Percentiles rank a stretch among this genome's conserved stretches.
Evolutionary conservation across 257 asterid genomes (phyloP).

Genomic region (Jacaranda copaia): DNA sequence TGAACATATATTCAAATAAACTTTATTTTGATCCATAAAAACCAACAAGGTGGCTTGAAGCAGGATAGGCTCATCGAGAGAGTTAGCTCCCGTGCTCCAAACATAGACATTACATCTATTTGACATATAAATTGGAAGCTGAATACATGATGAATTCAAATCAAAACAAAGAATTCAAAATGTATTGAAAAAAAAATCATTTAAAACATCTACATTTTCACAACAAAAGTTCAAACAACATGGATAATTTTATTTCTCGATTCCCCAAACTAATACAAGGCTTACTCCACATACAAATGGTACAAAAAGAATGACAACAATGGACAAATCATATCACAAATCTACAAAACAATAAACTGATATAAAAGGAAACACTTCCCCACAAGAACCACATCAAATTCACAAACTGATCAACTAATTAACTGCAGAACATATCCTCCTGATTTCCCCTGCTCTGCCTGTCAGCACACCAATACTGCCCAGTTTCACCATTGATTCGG

Average conservation of each 20-base stretch:
- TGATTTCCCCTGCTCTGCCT: constrained; percentile 50
- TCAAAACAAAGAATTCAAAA: too few relatives aligned
- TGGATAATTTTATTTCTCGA: neutral
- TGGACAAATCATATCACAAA: neutral
- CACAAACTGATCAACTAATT: constrained; percentile 21
- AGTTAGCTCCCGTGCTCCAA: too few relatives aligned
- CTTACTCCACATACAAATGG: neutral
- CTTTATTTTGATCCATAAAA: too few relatives aligned
- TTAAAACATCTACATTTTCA: too few relatives aligned
- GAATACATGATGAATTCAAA: too few relatives aligned
- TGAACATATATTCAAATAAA: too few relatives aligned
- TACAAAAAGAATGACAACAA: neutral
- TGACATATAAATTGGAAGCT: too few relatives aligned
- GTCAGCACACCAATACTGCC: constrained; percentile 50
- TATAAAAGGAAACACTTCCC: neutral
- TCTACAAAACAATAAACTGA: neutral
- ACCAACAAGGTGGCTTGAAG: too few relatives aligned
- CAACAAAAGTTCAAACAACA: too few relatives aligned
- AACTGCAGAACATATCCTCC: constrained; percentile 47
- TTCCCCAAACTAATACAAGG: neutral
- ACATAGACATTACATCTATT: too few relatives aligned
- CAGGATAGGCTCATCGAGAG: too few relatives aligned
- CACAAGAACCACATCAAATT: neutral
- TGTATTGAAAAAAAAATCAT: too few relatives aligned
- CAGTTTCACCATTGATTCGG: constrained; percentile 56